phyloP scores from a whole-genome alignment of 495 filamentous ascomycete genomes.

The Lasiosphaeris hirsuta region DNA sequence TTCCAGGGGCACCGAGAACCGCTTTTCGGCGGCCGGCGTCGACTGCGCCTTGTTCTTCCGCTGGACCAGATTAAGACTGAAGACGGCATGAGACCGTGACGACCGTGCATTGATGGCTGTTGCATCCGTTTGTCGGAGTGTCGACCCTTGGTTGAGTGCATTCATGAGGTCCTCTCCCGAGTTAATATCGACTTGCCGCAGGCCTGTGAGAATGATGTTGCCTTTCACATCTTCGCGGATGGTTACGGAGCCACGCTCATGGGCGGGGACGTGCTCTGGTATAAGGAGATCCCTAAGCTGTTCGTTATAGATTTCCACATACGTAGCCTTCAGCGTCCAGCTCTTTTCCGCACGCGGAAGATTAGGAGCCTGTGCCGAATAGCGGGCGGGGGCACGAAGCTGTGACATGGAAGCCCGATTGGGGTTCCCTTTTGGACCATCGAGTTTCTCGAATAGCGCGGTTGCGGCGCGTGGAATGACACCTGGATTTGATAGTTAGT shows the following conservation, averaged over 20 bases:
- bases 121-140: slow-evolving; percentile 96
- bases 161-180: slow-evolving; percentile 88
- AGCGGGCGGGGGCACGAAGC: slow-evolving; percentile 74
- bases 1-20: slow-evolving; percentile 86
- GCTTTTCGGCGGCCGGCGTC: slow-evolving; percentile 64
- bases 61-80: slow-evolving; percentile 91
- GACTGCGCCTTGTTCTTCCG: slow-evolving; percentile 62
- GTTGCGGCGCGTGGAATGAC: slow-evolving; percentile 89
- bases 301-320: slow-evolving; percentile 99
- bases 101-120: slow-evolving; percentile 98
- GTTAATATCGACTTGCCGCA: slow-evolving; percentile 85
- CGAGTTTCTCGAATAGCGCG: slow-evolving; percentile 83
- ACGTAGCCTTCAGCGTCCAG: slow-evolving; percentile 93
- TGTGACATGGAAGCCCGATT: slow-evolving; percentile 69
- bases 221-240: slow-evolving; percentile 96
- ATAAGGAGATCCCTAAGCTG: slow-evolving; percentile 86
- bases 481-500: slow-evolving; percentile 50
- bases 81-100: slow-evolving; percentile 97
- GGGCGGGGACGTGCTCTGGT: slow-evolving; percentile 62
- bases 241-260: slow-evolving; percentile 70
- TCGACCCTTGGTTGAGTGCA: slow-evolving; percentile 86
- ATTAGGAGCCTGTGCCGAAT: slow-evolving; percentile 57
- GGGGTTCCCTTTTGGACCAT: slow-evolving; percentile 49
- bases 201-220: slow-evolving; percentile 86
- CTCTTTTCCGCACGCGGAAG: slow-evolving; percentile 59